Percentiles rank a stretch among this genome's conserved stretches.
phyloP scores from a whole-genome alignment of 2,329 filamentous ascomycete species.

The Didymella segeticola region DNA sequence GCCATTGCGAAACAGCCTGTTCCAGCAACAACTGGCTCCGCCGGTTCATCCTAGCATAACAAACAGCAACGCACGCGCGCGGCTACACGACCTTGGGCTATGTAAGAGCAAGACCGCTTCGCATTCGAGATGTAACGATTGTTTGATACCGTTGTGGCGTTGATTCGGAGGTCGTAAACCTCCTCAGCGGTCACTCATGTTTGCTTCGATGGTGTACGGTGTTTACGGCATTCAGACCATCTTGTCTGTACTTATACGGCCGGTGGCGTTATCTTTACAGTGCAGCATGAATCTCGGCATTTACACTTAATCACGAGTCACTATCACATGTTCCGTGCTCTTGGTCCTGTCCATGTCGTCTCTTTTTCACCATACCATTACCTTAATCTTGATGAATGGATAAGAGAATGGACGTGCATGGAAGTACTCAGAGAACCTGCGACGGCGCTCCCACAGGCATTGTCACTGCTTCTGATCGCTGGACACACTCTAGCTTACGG shows the following conservation, averaged over 20 bases:
- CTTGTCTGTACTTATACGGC: not conserved
- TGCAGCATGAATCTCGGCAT: not conserved
- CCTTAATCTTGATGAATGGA: not conserved
- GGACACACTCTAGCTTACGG: too few relatives aligned
- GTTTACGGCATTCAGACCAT: conserved; percentile 2
- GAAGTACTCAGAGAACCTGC: not conserved
- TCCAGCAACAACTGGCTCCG: conserved; percentile 19
- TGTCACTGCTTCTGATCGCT: too few relatives aligned
- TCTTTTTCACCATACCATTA: not conserved
- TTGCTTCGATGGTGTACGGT: not conserved
- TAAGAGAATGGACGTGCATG: not conserved
- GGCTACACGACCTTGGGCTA: not conserved
- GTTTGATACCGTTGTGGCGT: too few relatives aligned
- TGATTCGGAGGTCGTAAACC: too few relatives aligned
- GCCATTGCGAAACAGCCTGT: conserved; percentile 37
- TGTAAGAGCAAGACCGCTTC: not conserved
- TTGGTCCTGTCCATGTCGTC: not conserved
- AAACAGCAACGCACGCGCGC: not conserved
- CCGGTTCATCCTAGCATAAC: conserved; percentile 8
- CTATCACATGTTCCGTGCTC: not conserved
- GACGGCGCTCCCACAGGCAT: too few relatives aligned
- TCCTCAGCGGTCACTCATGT: too few relatives aligned
- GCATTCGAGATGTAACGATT: not conserved
- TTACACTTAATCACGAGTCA: not conserved
- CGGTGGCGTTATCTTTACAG: conserved; percentile 3